Evolutionary conservation across 2,329 filamentous ascomycete genomes (phyloP).

Genomic region (Amauroascus verrucosus): DNA sequence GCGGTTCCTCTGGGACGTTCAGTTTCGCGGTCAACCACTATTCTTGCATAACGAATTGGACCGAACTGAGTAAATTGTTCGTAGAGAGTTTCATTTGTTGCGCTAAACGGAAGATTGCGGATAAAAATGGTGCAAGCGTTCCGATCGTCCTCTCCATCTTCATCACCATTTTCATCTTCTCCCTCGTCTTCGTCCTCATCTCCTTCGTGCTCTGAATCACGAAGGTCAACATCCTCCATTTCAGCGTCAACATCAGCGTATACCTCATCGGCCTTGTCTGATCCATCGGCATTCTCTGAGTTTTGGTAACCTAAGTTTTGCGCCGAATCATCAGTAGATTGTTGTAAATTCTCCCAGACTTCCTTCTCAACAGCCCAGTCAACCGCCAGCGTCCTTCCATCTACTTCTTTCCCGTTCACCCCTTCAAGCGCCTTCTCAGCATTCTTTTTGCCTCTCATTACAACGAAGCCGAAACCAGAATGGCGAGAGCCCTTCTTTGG

Average conservation of each 20-base stretch:
- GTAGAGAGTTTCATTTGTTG: conserved; percentile 70
- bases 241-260: conserved; percentile 35
- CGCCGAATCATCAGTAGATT: conserved; percentile 33
- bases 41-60: conserved; percentile 75
- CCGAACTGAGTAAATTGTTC: conserved; percentile 84
- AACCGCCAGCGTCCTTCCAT: conserved; percentile 79
- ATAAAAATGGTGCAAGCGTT: conserved; percentile 78
- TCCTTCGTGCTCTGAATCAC: conserved; percentile 32
- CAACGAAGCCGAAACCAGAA: conserved; percentile 85
- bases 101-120: conserved; percentile 85
- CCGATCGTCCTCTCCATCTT: conserved; percentile 39
- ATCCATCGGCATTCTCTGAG: conserved; percentile 26
- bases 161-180: conserved; percentile 34
- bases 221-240: conserved; percentile 35
- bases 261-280: conserved; percentile 27
- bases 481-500: conserved; percentile 64
- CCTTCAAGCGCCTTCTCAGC: conserved; percentile 76
- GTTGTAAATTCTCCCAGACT: conserved; percentile 61
- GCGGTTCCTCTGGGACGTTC: conserved; percentile 83
- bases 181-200: conserved; percentile 37
- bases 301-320: conserved; percentile 22
- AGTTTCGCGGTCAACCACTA: conserved; percentile 77
- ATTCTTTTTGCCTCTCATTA: conserved; percentile 77
- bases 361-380: conserved; percentile 95
- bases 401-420: conserved; percentile 81